Percentiles rank a stretch among this genome's conserved stretches.
Evolutionary conservation across 2,329 filamentous ascomycete species (phyloP).

Genomic region (Phyllosticta capitalensis): DNA sequence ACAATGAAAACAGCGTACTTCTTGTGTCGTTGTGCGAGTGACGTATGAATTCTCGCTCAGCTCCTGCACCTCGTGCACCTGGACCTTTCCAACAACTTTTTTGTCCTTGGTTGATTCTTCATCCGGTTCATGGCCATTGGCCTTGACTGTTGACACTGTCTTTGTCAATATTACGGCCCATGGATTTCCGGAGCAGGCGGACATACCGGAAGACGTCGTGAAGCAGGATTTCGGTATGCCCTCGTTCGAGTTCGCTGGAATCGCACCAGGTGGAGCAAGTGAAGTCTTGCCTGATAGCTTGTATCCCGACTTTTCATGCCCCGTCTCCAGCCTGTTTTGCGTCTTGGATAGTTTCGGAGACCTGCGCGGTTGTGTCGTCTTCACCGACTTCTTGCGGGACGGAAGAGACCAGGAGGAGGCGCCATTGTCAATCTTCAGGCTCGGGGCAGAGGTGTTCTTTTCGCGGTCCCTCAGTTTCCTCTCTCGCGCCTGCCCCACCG

Average conservation of each 20-base stretch:
- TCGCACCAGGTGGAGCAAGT: neutral
- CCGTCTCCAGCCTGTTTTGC: neutral
- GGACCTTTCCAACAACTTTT: conserved; percentile 13
- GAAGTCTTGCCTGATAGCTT: neutral
- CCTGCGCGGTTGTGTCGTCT: neutral
- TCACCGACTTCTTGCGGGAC: neutral
- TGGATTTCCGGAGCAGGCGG: neutral
- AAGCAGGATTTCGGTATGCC: neutral
- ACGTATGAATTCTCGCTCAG: conserved; percentile 20
- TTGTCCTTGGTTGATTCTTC: neutral
- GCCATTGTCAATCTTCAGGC: conserved; percentile 1
- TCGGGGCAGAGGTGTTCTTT: conserved; percentile 13
- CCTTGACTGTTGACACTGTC: conserved; percentile 2
- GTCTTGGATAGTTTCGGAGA: neutral
- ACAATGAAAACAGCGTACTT: neutral
- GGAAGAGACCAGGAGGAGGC: conserved; percentile 7
- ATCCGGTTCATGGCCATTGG: neutral
- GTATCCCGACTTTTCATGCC: neutral
- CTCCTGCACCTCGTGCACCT: conserved; percentile 17
- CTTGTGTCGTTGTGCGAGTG: conserved; percentile 17
- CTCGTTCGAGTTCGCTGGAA: neutral
- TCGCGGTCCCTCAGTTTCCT: conserved; percentile 19
- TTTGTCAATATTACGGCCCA: neutral
- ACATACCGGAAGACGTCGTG: neutral
- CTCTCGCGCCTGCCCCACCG: conserved; percentile 28